Base-by-base conservation (phyloP, 495 filamentous ascomycete species). In the Aspergillus campestris region DNA sequence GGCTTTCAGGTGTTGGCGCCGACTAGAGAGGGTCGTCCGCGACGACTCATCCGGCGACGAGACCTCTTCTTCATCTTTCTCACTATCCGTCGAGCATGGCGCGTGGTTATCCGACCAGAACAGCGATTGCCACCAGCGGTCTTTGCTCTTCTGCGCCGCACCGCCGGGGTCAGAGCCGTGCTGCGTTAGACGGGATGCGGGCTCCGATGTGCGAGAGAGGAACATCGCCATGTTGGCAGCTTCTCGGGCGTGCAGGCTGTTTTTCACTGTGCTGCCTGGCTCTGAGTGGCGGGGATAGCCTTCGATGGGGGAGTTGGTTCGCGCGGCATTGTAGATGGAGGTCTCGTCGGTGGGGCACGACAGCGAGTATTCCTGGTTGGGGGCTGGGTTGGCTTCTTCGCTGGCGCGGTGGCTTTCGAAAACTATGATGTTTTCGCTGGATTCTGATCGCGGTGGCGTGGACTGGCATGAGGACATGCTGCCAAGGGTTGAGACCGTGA, bases 311-410 rank as follows among this genome's bases (percentile, higher is more conserved):
- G 62, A 59, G 18, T 52, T 55, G 35, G 55, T 55, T 42, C 58
- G 48, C 40, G 52, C 42, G 6, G 73, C 73, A 55, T 73, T 66
- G 49, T 60, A 74, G 9, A 75, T 69, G 5, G 58, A 66, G 38
- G 51, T 59, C 38, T 71, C 69, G 29, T 66, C 59, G 44, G 67
- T 73, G 8, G 58, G 61, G 31, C 48, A 49, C 34, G 57, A 59
- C 35, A 62, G 61, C 0, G 57, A 67, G 3, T 66, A 72, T 29
- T 57, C 56, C n/a, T 57, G 40, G 34, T 61, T 42, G 27, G 50
- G 35, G 15, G 49, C 46, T 31, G 53, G 45, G 9, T 10, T n/a
- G 33, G 28, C 32, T 14, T 34, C 32, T 11, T 38, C 18, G 29
- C 36, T 7, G 47, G 51, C 11, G 48, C 38, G 24, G 51, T 51